phyloP scores from a whole-genome alignment of 352 stramenopile genomes.

The Globisporangium uncinulatum region DNA sequence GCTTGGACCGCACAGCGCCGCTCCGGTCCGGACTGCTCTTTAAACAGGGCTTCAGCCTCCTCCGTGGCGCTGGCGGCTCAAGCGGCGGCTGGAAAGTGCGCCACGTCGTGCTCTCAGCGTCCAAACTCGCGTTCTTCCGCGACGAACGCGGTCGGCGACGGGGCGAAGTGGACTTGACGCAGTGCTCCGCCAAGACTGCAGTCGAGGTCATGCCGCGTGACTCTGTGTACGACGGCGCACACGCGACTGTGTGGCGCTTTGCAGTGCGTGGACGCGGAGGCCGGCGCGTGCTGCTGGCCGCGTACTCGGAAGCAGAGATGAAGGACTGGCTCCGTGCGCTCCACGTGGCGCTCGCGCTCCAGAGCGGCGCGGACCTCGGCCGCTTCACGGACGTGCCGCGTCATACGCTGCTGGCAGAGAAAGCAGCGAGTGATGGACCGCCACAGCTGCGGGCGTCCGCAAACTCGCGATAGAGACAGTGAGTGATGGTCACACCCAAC shows the following conservation, averaged over 20 bases:
- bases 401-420: conserved; percentile 54
- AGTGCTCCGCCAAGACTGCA: conserved; percentile 42
- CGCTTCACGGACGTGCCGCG: conserved; percentile 70
- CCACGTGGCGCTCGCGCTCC: conserved; percentile 60
- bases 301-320: conserved; percentile 80
- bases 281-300: conserved; percentile 59
- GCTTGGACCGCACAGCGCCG: conserved; percentile 27
- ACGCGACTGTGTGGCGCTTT: conserved; percentile 81
- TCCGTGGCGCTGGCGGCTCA: conserved; percentile 11
- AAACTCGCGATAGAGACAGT: conserved; percentile 22
- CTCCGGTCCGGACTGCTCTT: conserved; percentile 74
- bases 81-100: conserved; percentile 75
- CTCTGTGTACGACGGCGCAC: conserved; percentile 67
- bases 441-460: conserved; percentile 56
- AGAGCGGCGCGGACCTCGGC: conserved; percentile 35
- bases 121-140: conserved; percentile 65
- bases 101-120: conserved; percentile 56
- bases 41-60: conserved; percentile 61
- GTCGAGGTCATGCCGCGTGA: conserved; percentile 83
- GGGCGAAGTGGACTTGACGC: conserved; percentile 67
- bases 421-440: conserved; percentile 27
- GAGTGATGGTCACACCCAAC: background rate
- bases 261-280: conserved; percentile 52
- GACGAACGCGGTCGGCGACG: conserved; percentile 66
- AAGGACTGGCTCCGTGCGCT: conserved; percentile 81